Conservation (phyloP, 192 early-diverging fungal species). For the Backusella macrospora region DNA sequence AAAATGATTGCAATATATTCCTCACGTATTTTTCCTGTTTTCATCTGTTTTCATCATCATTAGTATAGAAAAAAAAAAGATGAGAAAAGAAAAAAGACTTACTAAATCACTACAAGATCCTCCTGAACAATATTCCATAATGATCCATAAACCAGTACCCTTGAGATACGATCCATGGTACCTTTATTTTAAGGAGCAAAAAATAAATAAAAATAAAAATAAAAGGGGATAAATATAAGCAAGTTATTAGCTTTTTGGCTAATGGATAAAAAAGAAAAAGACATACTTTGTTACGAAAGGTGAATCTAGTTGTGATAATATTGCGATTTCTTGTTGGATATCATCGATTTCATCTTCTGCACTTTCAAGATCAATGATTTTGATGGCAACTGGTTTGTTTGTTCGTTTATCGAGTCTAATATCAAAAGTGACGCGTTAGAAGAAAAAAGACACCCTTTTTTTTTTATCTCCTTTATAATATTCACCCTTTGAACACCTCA, state of each 20-base stretch:
- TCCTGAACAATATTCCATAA: constrained; percentile 98
- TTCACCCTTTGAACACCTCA: constrained; percentile 80
- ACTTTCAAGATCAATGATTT: constrained; percentile 95
- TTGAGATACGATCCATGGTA: constrained; percentile 94
- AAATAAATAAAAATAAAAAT: constrained; percentile 8
- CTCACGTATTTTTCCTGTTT: constrained; percentile 81
- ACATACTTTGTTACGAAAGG: constrained; percentile 75
- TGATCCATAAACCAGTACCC: constrained; percentile 90
- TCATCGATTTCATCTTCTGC: constrained; percentile 99
- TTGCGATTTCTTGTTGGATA: constrained; percentile 96
- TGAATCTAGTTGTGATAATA: constrained; percentile 92
- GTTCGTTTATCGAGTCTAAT: constrained; percentile 66
- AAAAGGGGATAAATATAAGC: constrained; percentile 10
- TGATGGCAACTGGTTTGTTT: constrained; percentile 87
- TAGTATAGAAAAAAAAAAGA: background rate
- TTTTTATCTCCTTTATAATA: background rate
- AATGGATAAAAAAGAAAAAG: background rate
- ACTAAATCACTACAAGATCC: constrained; percentile 94
- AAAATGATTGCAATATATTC: constrained; percentile 92
- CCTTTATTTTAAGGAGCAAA: constrained; percentile 40
- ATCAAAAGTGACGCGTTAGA: background rate
- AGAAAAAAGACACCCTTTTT: background rate
- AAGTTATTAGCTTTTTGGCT: background rate
- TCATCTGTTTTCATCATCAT: constrained; percentile 63
- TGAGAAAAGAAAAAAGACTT: constrained; percentile 6